Conservation (phyloP, 345 rosid genomes). For the Salix viminalis region DNA sequence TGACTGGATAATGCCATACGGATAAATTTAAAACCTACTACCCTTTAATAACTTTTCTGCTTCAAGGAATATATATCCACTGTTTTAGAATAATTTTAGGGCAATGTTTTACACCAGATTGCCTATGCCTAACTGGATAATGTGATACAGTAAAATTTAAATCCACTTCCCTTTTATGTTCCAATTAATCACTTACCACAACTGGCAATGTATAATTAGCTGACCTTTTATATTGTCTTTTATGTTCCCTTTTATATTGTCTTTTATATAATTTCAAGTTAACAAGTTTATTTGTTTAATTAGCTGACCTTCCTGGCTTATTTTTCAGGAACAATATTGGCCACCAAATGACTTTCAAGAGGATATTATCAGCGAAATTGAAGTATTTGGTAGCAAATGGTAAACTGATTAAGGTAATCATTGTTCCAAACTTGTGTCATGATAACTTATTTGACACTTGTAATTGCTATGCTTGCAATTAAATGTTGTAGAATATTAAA, state of each 20-base stretch:
- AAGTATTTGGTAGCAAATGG: conserved; percentile 72
- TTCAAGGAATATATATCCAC: not conserved
- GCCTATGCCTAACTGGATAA: not conserved
- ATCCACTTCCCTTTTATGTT: not conserved
- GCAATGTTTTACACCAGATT: not conserved
- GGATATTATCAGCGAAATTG: conserved; percentile 73
- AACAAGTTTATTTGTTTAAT: not conserved
- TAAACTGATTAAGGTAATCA: conserved; percentile 73
- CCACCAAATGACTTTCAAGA: conserved; percentile 87
- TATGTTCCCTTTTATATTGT: too few relatives aligned
- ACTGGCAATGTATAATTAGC: too few relatives aligned
- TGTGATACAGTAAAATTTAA: not conserved
- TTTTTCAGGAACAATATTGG: conserved; percentile 81
- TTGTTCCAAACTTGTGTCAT: conserved; percentile 1
- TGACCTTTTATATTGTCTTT: too few relatives aligned
- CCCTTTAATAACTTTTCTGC: not conserved
- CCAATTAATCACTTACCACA: not conserved
- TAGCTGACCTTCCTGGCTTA: conserved; percentile 3
- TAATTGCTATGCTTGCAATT: not conserved
- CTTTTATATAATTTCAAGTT: not conserved
- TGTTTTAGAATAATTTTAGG: not conserved
- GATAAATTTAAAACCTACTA: not conserved
- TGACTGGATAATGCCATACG: not conserved
- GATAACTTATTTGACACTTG: not conserved
- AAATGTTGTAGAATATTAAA: not conserved